Percentiles rank a stretch among this genome's conserved stretches.
phyloP scores from a whole-genome alignment of 2,329 filamentous ascomycete species.

The Metarhizium robertsii region DNA sequence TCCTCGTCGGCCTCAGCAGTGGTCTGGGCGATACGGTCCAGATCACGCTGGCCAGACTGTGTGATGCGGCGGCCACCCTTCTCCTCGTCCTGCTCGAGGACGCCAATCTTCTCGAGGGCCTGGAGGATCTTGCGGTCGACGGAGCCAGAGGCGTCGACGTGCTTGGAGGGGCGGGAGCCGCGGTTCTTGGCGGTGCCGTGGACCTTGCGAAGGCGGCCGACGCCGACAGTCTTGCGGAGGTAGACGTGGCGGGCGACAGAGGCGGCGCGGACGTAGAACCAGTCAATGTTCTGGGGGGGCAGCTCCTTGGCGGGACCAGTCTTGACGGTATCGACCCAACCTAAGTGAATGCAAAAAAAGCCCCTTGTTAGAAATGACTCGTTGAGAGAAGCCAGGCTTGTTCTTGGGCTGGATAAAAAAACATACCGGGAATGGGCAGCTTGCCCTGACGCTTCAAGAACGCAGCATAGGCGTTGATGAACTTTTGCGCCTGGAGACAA shows the following conservation, averaged over 20 bases:
- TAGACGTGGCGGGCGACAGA: slow-evolving; percentile 97
- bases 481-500: slow-evolving; percentile 67
- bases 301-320: slow-evolving; percentile 94
- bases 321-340: slow-evolving; percentile 99
- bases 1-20: slow-evolving; percentile 65
- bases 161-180: slow-evolving; percentile 80
- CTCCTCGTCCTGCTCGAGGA: slow-evolving; percentile 94
- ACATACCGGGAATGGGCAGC: slow-evolving; percentile 79
- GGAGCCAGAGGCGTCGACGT: slow-evolving; percentile 89
- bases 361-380: too few species aligned
- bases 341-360: slow-evolving; percentile 30
- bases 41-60: slow-evolving; percentile 95
- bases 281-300: slow-evolving; percentile 95
- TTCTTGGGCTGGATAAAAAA: neutral
- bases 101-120: slow-evolving; percentile 97
- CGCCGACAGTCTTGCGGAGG: slow-evolving; percentile 98
- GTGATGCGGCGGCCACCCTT: slow-evolving; percentile 98
- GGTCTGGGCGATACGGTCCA: slow-evolving; percentile 89
- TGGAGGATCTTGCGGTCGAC: slow-evolving; percentile 98
- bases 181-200: slow-evolving; percentile 98
- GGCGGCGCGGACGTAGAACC: slow-evolving; percentile 87
- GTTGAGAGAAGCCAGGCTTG: too few species aligned
- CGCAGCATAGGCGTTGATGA: slow-evolving; percentile 75
- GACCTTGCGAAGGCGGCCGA: slow-evolving; percentile 92
- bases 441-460: slow-evolving; percentile 94